Base-by-base conservation (phyloP, 139 green algal species). In the Trebouxia sp. region DNA sequence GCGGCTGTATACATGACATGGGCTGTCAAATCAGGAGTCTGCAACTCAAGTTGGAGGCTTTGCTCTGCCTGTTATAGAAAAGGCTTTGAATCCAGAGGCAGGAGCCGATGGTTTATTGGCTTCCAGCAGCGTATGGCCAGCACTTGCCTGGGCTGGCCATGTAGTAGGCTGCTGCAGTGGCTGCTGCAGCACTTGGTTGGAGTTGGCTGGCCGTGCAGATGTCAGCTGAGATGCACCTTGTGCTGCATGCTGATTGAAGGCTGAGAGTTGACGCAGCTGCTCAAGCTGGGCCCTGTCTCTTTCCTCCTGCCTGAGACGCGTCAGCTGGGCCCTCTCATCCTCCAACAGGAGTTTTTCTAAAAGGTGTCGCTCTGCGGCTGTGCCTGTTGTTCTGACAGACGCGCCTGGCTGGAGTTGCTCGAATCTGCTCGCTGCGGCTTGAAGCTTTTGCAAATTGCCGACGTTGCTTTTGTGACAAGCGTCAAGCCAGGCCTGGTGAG, bases 401-500 rank as follows among this genome's bases (percentile, higher is more conserved):
- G 32, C 32, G 62, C 12, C 32, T 30, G 62, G 12, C 14, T 53
- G 47, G 37, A 72, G 32, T 6, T 72, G 62, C 24, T 35, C 62
- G 28, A 72, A 37, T 22, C 62, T 72, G 6, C 32, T 72, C 32
- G 62, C 62, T 72, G 62, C 32, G 26, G 62, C 35, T 22, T 72
- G 35, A 24, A 72, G 0, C 62, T 35, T 72, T 41, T 72, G 32
- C 6, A 72, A 28, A 22, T 43, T 72, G 24, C 5, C 20, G 24
- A 42, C 62, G 20, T 35, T 72, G 32, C 20, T 72, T 72, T 41
- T 72, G 32, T 43, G 35, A 45, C 62, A 72, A 17, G 62, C 62
- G n/a, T 45, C 32, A 22, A 72, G 62, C 62, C 62, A 72, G 11
- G 62, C 62, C 35, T 72, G n/a, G 62, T 72, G 62, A 32, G 42